These are phyloP conservation scores for Fraxinus cuspidata DNA, from an alignment of 257 asterid genomes.

Conservation along the genomic window DNA sequence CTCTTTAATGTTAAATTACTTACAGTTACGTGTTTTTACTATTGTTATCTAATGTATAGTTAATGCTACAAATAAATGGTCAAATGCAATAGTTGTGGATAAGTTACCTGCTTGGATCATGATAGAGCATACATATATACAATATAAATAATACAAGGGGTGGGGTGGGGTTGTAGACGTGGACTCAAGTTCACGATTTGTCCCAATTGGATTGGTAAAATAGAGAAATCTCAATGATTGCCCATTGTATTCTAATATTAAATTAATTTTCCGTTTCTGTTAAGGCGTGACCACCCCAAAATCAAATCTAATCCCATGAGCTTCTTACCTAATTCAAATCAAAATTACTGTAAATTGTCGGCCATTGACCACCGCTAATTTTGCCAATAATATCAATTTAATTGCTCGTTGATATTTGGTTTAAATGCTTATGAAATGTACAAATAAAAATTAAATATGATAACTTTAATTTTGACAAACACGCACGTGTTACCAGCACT, in stretches of 20 bases:
- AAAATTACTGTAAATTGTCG: constrained; percentile 15
- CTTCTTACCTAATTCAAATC: constrained; percentile 14
- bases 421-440: no score
- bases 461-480: no score
- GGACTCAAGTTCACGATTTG: constrained; percentile 29
- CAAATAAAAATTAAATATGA: no score
- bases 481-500: no score
- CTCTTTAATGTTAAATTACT: no score
- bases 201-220: constrained; percentile 15
- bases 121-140: neutral
- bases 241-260: neutral
- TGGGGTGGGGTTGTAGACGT: constrained; percentile 18
- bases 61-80: neutral
- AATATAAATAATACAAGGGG: no score
- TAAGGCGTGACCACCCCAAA: neutral
- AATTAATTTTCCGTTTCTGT: neutral
- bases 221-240: constrained; percentile 36
- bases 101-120: neutral
- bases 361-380: constrained; percentile 26
- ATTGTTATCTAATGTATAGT: neutral
- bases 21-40: no score
- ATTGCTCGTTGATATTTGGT: neutral
- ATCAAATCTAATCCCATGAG: neutral
- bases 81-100: neutral
- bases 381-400: neutral